Percentiles rank a stretch among this genome's conserved stretches.
phyloP scores from a whole-genome alignment of 2,329 filamentous ascomycete species.

The Keithomyces neogunnii region DNA sequence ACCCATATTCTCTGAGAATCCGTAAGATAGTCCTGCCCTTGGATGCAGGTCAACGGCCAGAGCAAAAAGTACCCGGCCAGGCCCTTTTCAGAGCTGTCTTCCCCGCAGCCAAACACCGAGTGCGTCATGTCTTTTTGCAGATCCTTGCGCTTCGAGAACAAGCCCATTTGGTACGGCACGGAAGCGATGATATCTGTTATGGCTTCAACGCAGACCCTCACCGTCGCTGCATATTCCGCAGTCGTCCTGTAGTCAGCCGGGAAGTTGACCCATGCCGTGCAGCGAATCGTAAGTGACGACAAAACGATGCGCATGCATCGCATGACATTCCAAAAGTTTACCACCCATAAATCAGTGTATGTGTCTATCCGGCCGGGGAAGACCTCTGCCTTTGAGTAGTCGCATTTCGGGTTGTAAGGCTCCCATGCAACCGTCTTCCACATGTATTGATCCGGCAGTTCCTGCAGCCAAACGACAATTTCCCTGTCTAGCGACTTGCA shows the following conservation, averaged over 20 bases:
- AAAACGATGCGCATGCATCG: slow-evolving; percentile 45
- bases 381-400: slow-evolving; percentile 44
- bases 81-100: slow-evolving; percentile 41
- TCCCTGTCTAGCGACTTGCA: slow-evolving; percentile 44
- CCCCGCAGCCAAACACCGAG: slow-evolving; percentile 37
- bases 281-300: slow-evolving; percentile 45
- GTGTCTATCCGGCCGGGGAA: slow-evolving; percentile 53
- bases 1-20: slow-evolving; percentile 48
- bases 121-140: slow-evolving; percentile 28
- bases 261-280: slow-evolving; percentile 49
- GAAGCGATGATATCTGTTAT: slow-evolving; percentile 51
- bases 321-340: slow-evolving; percentile 45
- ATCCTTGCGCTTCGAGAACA: slow-evolving; percentile 38
- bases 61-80: slow-evolving; percentile 49
- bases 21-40: slow-evolving; percentile 48
- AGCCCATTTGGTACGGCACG: slow-evolving; percentile 51
- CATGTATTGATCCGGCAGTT: slow-evolving; percentile 38
- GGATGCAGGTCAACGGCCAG: slow-evolving; percentile 46
- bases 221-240: slow-evolving; percentile 47
- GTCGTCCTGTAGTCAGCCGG: slow-evolving; percentile 55
- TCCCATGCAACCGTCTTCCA: slow-evolving; percentile 48
- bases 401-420: slow-evolving; percentile 38
- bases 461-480: slow-evolving; percentile 39
- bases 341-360: slow-evolving; percentile 50
- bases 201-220: slow-evolving; percentile 38